A percentile compares a stretch with the other conserved stretches of the same genome.
Evolutionary conservation across 805 yeast species (phyloP).

Genomic region (Saccharomycopsis vini): DNA sequence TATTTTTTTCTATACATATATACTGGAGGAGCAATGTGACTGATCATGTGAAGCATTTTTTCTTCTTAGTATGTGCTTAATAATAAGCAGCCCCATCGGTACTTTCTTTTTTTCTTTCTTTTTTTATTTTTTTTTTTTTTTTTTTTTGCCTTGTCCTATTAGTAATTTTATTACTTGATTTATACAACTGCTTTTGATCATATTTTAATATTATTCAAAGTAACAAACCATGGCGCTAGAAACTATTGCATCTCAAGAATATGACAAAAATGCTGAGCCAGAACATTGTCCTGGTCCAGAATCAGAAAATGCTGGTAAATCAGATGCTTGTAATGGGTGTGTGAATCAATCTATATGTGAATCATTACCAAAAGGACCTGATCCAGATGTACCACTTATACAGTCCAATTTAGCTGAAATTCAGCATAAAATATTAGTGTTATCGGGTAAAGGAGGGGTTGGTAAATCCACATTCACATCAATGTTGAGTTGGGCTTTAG

Average conservation of each 20-base stretch:
- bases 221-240: too few relatives aligned
- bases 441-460: slow-evolving; percentile 68
- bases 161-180: too few relatives aligned
- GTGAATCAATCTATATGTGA: slow-evolving; percentile 89
- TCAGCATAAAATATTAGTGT: slow-evolving; percentile 70
- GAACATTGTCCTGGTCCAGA: slow-evolving; percentile 99
- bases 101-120: background rate
- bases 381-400: slow-evolving; percentile 80
- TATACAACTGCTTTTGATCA: too few relatives aligned
- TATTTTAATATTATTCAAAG: too few relatives aligned
- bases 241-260: background rate
- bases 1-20: too few relatives aligned
- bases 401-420: slow-evolving; percentile 53
- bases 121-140: too few relatives aligned
- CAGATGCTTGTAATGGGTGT: slow-evolving; percentile 91
- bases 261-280: slow-evolving; percentile 47
- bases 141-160: background rate
- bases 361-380: slow-evolving; percentile 86
- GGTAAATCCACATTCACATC: slow-evolving; percentile 86
- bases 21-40: too few relatives aligned
- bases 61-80: too few relatives aligned
- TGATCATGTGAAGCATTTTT: too few relatives aligned
- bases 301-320: slow-evolving; percentile 85
- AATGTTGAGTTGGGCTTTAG: slow-evolving; percentile 94
- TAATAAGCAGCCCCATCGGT: too few relatives aligned